Conservation (phyloP, 495 filamentous ascomycete genomes). For the Trichoderma reesei region DNA sequence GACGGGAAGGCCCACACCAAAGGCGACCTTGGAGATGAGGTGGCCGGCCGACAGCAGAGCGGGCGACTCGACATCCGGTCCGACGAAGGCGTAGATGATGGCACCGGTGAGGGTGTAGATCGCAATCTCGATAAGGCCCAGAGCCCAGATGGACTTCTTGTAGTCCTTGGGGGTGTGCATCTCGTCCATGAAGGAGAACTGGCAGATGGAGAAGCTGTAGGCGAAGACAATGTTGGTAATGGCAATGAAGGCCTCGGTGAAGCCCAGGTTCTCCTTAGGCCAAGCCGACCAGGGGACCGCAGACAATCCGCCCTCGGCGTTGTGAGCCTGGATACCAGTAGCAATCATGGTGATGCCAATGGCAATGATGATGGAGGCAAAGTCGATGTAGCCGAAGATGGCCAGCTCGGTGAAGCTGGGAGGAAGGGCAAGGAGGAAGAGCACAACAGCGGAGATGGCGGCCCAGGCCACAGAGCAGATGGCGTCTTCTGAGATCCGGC, state of each 20-base stretch:
- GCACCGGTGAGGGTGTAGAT: slow-evolving; percentile 60
- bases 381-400: slow-evolving; percentile 51
- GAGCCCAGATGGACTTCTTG: slow-evolving; percentile 53
- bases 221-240: slow-evolving; percentile 70
- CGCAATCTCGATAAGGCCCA: slow-evolving; percentile 53
- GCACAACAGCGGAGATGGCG: slow-evolving; percentile 53
- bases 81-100: slow-evolving; percentile 66
- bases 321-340: slow-evolving; percentile 43
- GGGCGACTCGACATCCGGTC: slow-evolving; percentile 55
- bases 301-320: slow-evolving; percentile 22
- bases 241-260: slow-evolving; percentile 47
- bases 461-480: slow-evolving; percentile 60
- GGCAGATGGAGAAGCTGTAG: slow-evolving; percentile 58
- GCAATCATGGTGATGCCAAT: slow-evolving; percentile 62
- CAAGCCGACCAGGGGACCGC: slow-evolving; percentile 33
- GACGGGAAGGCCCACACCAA: slow-evolving; percentile 71
- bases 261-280: slow-evolving; percentile 28
- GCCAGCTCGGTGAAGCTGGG: slow-evolving; percentile 44
- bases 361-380: slow-evolving; percentile 52
- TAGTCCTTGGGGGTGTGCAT: slow-evolving; percentile 61
- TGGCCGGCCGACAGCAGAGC: slow-evolving; percentile 56
- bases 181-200: slow-evolving; percentile 69
- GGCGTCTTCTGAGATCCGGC: slow-evolving; percentile 51
- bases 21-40: slow-evolving; percentile 59
- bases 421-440: slow-evolving; percentile 52